Conservation (phyloP, 768 basidiomycete genomes). For the Mycena amicta region DNA sequence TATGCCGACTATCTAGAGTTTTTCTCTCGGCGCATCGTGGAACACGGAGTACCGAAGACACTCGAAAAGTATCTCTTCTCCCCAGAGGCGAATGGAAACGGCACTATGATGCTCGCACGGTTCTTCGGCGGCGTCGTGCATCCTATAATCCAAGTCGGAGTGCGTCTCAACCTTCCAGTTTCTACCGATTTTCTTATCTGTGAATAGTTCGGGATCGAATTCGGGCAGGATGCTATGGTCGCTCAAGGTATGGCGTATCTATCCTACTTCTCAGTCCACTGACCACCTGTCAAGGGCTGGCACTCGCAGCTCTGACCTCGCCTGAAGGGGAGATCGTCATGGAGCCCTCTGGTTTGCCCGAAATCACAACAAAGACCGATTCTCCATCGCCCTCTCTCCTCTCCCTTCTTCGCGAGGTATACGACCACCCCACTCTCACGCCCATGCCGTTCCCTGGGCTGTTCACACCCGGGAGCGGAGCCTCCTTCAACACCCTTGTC, state of each 20-base stretch:
- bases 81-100: slow-evolving; percentile 34
- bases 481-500: slow-evolving; percentile 31
- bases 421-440: not conserved
- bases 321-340: not conserved
- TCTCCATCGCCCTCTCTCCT: not conserved
- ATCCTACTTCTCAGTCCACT: no score
- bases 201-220: not conserved
- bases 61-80: slow-evolving; percentile 55
- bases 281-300: no score
- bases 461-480: not conserved
- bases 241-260: no score
- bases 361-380: not conserved
- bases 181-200: no score
- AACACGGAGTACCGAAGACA: slow-evolving; percentile 38
- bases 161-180: no score
- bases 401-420: not conserved
- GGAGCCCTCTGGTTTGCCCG: not conserved
- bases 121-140: slow-evolving; percentile 44
- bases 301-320: not conserved
- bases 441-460: not conserved
- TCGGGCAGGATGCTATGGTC: not conserved
- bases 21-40: slow-evolving; percentile 42
- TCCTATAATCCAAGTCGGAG: slow-evolving; percentile 60
- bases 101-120: slow-evolving; percentile 37
- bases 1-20: slow-evolving; percentile 31